These are phyloP conservation scores for Penicillium parvum DNA, from an alignment of 495 filamentous ascomycete species.

Conservation along the genomic window DNA sequence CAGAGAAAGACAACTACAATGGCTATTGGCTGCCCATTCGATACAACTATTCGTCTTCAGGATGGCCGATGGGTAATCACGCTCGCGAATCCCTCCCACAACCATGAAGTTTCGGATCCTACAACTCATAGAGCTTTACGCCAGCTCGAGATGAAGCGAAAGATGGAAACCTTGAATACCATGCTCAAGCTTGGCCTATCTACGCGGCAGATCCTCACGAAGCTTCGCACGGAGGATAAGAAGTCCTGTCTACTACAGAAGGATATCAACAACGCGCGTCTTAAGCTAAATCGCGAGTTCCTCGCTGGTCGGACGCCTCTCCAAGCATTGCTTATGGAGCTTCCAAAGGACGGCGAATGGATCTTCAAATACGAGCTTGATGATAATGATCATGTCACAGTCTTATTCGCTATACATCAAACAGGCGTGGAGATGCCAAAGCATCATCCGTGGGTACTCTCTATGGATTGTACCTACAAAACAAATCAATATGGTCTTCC, in stretches of 20 bases:
- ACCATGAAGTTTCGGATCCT: not conserved
- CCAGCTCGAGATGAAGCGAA: not conserved
- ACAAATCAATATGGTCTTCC: slow-evolving; percentile 13
- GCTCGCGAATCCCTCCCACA: not conserved
- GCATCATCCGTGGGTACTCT: slow-evolving; percentile 3
- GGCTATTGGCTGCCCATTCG: not conserved
- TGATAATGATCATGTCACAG: not conserved
- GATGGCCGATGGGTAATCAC: not conserved
- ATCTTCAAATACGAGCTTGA: slow-evolving; percentile 5
- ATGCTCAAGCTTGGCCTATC: not conserved
- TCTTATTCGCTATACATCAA: slow-evolving; percentile 3
- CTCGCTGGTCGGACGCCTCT: slow-evolving; percentile 1
- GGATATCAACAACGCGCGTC: slow-evolving; percentile 4
- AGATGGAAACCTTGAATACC: not conserved
- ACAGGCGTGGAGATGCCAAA: not conserved
- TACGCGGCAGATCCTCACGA: not conserved
- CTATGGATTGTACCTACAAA: slow-evolving; percentile 15
- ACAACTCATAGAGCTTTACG: not conserved
- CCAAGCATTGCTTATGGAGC: not conserved
- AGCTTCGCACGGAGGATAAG: not conserved
- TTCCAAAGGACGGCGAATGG: slow-evolving; percentile 4
- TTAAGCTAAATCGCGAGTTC: not conserved
- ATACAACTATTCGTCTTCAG: not conserved
- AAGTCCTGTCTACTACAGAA: not conserved
- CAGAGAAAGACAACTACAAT: not conserved